These are phyloP conservation scores for Asterella californica DNA, from an alignment of 225 moss, liverwort and hornwort species.

Conservation along the genomic window DNA sequence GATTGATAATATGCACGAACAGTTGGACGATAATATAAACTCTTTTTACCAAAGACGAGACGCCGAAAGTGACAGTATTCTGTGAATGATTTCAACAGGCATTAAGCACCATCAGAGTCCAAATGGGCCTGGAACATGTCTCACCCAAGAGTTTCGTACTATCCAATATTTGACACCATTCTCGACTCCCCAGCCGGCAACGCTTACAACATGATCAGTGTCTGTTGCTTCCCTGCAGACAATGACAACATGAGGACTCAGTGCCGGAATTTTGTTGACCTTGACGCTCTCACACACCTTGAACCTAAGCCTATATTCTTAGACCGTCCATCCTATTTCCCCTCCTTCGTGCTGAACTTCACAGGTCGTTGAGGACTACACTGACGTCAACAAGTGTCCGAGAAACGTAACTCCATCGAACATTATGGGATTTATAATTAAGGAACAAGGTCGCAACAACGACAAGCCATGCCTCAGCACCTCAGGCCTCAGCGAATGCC, in stretches of 20 bases:
- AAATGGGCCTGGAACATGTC: neutral
- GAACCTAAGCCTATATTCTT: neutral
- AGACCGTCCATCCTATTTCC: neutral
- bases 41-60: neutral
- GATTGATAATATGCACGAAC: neutral
- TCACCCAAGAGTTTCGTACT: slow-evolving; percentile 87
- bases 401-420: neutral
- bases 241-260: neutral
- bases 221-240: slow-evolving; percentile 56
- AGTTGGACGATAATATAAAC: neutral
- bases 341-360: neutral
- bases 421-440: no score
- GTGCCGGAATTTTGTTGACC: neutral
- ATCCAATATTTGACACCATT: slow-evolving; percentile 88
- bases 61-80: neutral
- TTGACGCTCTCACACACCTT: neutral
- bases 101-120: neutral
- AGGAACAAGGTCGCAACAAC: no score
- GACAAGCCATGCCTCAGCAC: no score
- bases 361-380: neutral
- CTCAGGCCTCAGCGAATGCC: no score
- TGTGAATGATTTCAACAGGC: neutral
- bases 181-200: slow-evolving; percentile 88
- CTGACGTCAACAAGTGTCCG: neutral
- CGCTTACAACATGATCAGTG: slow-evolving; percentile 72